These are phyloP conservation scores for Phaffia rhodozyma DNA, from an alignment of 1,284 basidiomycete species.

Conservation along the genomic window DNA sequence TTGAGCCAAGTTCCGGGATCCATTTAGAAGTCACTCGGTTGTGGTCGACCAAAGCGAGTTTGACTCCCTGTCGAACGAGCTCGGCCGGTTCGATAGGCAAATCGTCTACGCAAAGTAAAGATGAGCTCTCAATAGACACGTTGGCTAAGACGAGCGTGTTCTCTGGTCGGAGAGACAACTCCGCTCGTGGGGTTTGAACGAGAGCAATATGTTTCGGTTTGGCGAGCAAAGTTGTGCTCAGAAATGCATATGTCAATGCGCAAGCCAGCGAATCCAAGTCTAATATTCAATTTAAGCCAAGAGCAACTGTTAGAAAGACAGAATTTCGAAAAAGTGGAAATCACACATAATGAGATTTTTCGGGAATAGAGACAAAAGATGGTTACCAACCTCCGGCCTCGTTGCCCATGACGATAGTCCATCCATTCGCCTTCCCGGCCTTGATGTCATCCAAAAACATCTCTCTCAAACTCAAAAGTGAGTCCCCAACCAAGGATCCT, in stretches of 20 bases:
- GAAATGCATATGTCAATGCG: conserved; percentile 67
- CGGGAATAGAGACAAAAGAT: not conserved
- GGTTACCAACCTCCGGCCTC: conserved; percentile 69
- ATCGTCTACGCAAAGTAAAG: conserved; percentile 32
- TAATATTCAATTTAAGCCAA: conserved; percentile 32
- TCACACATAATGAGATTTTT: not conserved
- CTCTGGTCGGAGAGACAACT: conserved; percentile 71
- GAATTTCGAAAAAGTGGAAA: not conserved
- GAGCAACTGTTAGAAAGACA: not conserved
- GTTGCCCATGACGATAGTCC: conserved; percentile 80
- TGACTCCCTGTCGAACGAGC: conserved; percentile 44
- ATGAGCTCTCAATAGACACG: conserved; percentile 6
- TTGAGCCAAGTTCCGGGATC: conserved; percentile 23
- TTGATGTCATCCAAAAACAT: conserved; percentile 41
- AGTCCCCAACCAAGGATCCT: conserved; percentile 34
- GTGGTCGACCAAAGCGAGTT: conserved; percentile 78
- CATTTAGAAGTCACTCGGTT: conserved; percentile 56
- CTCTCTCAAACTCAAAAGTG: conserved; percentile 32
- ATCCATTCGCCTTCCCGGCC: conserved; percentile 42
- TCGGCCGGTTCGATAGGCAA: conserved; percentile 28
- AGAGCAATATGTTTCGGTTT: conserved; percentile 51
- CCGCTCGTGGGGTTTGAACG: conserved; percentile 53
- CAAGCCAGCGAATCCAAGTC: conserved; percentile 81
- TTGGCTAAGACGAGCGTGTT: conserved; percentile 61
- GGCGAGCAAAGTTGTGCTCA: conserved; percentile 44